Evolutionary conservation across 2,329 filamentous ascomycete genomes (phyloP), one percentile per base, ranked within the genome.

Genomic region (Ophiostoma sp.): DNA sequence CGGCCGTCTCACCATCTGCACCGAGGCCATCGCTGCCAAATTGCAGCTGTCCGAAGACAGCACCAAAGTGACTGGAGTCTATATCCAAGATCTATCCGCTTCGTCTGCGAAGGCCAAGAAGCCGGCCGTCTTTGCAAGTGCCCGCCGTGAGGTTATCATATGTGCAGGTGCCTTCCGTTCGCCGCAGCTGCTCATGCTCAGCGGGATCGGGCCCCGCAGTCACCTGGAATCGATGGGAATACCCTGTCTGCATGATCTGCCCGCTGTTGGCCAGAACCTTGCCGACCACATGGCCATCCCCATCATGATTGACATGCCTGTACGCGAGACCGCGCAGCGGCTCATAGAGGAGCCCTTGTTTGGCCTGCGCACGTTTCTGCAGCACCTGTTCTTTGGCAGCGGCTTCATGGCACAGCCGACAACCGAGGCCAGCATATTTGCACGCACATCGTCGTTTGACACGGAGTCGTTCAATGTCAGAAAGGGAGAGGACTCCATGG

Each of bases 161-260:
- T 77, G 76, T 71, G 73, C 72, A 13, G 77, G 78, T 3, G 72
- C 76, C 2, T 67, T 77, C 4, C 76, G 76, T 23, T 75, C 76
- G 0, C 77, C 78, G 0, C 78, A 79, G 68, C 65, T 79, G 15
- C 74, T 80, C 0, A 73, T 77, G 72, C 71, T 78, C 27, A 79
- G 78, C 70, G 78, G 78, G 7, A 75, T 79, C 15, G 78, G 78
- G 0, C 76, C 77, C 1, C 70, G 39, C 52, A 44, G 70, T 0
- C 70, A 75, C 1, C 67, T 76, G 4, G 70, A 75, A 23, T 48
- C 67, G 0, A 70, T 74, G 27, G 73, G 69, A 0, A 77, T 79
- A 4, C 71, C 75, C 1, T 52, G 74, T 4, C 41, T 76, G 8
- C 74, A 72, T 33, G 73, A 77, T 8, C 67, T 78, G 2, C 75